Evolutionary conservation across 1,284 basidiomycete species (phyloP), one percentile per base, ranked within the genome.

Genomic region (Puccinia triticina): DNA sequence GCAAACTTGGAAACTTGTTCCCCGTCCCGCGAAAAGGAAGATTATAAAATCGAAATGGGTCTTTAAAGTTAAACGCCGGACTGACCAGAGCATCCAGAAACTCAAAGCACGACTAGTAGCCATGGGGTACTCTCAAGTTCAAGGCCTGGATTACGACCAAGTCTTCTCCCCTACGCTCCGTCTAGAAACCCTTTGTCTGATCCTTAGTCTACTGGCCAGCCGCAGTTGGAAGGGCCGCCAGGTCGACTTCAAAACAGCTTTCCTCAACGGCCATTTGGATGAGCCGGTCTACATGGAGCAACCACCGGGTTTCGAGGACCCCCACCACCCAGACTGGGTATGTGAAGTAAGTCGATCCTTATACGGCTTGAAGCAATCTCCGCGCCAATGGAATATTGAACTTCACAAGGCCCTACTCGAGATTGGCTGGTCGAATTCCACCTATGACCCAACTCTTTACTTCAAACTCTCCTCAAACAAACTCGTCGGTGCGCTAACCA

Each of bases 341-440:
- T 18, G n/a, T 12, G 12, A 43, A 43, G 40, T 43, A 4, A 43
- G 12, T 43, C 12, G 40, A 7, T 43, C 12, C 12, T 18, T 43
- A 14, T 37, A 72, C 16, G 76, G 82, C 26, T 40, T 83, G 4
- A 64, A 71, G 43, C 82, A 83, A 61, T 57, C 57, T 2, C 76
- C 76, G 0, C n/a, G 8, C 11, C 67, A 66, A n/a, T 83, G 73
- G 74, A 66, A 78, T 32, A 7, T 46, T 3, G 48, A 43, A 14
- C 69, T 72, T n/a, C 69, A 72, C 29, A 50, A 72, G 29, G 26
- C 48, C 26, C 40, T 72, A 21, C 37, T 72, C 12, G 40, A 26
- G 7, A 14, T 72, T 23, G 37, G 40, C 10, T 32, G 48, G 21
- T 26, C n/a, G 3, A 37, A 74, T 18, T 77, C 55, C 4, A 71